Conservation (phyloP, 1,284 basidiomycete species). For the Malassezia sympodialis region DNA sequence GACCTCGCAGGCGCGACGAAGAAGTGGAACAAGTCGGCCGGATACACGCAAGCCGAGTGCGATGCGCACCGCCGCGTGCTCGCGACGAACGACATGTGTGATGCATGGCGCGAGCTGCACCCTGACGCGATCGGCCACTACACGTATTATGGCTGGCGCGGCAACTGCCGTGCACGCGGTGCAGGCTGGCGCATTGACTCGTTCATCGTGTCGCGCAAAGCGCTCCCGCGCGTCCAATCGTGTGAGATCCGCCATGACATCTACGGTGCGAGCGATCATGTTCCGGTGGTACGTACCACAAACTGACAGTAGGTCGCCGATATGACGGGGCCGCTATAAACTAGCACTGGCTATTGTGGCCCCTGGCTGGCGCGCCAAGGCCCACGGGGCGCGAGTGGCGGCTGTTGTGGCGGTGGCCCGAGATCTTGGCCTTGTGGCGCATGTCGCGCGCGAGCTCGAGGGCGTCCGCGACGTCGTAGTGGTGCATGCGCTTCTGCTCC, state of each 20-base stretch:
- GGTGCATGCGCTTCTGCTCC: conserved; percentile 15
- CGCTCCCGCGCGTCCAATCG: conserved; percentile 58
- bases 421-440: conserved; percentile 2
- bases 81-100: conserved; percentile 27
- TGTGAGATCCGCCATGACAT: conserved; percentile 73
- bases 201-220: conserved; percentile 54
- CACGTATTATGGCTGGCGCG: conserved; percentile 75
- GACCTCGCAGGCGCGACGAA: conserved; percentile 49
- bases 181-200: conserved; percentile 78
- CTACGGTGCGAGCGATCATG: conserved; percentile 71
- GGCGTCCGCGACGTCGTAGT: not conserved
- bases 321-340: conserved; percentile 5
- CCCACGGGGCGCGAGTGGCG: conserved; percentile 21
- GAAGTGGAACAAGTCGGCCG: conserved; percentile 50
- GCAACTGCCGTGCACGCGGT: conserved; percentile 67
- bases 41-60: conserved; percentile 55
- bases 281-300: conserved; percentile 54
- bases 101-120: conserved; percentile 62
- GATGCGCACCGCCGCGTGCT: conserved; percentile 47
- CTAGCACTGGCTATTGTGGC: conserved; percentile 42
- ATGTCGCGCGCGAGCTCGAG: not conserved
- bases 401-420: conserved; percentile 1
- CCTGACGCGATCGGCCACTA: conserved; percentile 59
- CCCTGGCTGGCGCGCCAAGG: conserved; percentile 22
- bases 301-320: conserved; percentile 7